phyloP scores from a whole-genome alignment of 495 filamentous ascomycete species.

The Aspergillus ellipticus region DNA sequence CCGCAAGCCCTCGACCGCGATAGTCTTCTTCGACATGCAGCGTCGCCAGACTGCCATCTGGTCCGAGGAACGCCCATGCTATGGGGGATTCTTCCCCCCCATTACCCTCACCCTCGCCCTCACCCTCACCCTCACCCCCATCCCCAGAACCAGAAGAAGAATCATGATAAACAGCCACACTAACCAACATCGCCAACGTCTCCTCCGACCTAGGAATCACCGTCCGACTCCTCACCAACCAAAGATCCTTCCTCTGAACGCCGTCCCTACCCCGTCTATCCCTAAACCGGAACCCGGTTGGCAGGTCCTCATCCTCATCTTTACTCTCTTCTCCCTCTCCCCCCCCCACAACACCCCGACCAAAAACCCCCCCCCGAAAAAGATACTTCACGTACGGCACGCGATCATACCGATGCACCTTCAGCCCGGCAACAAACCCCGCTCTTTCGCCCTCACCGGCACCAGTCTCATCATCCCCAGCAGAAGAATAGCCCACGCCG shows the following conservation, averaged over 20 bases:
- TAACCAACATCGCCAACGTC: constrained; percentile 29
- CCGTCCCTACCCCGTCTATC: constrained; percentile 22
- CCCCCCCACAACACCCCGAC: background rate
- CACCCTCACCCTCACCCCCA: background rate
- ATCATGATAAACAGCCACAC: constrained; percentile 31
- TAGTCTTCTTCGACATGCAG: constrained; percentile 49
- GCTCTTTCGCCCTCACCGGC: background rate
- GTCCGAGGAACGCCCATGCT: constrained; percentile 42
- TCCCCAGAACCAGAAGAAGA: constrained; percentile 1
- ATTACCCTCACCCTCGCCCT: constrained; percentile 2
- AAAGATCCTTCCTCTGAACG: constrained; percentile 26
- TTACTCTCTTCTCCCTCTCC: background rate
- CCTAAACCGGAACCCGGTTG: constrained; percentile 27
- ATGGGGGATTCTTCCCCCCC: constrained; percentile 23
- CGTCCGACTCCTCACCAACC: constrained; percentile 38
- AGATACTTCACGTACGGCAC: constrained; percentile 35
- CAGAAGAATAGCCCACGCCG: background rate
- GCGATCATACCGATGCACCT: constrained; percentile 33
- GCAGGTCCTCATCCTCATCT: too few relatives aligned
- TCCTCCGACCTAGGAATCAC: constrained; percentile 32
- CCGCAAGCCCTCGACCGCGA: constrained; percentile 43
- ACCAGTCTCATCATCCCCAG: background rate
- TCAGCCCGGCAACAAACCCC: constrained; percentile 16
- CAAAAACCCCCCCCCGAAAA: constrained; percentile 19
- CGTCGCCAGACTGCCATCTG: constrained; percentile 45